phyloP scores from a whole-genome alignment of 2,329 filamentous ascomycete genomes.

The Acrocalymma vagum region DNA sequence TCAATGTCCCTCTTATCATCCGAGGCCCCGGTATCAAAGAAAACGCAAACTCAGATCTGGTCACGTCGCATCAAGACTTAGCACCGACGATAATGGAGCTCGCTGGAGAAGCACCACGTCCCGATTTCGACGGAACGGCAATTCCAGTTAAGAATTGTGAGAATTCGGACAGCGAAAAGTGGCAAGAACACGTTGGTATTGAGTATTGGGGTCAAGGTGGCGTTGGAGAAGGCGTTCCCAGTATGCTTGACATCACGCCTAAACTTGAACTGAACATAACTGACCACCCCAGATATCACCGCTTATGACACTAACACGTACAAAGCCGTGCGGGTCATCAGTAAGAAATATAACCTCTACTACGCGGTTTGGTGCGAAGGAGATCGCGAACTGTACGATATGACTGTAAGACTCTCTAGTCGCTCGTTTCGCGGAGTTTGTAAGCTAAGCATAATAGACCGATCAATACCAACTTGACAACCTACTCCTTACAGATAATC shows the following conservation, averaged over 20 bases:
- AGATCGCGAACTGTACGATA: conserved; percentile 72
- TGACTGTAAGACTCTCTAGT: conserved; percentile 55
- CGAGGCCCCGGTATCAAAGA: conserved; percentile 46
- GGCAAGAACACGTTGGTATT: conserved; percentile 48
- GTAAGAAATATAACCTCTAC: conserved; percentile 65
- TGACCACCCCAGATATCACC: no score
- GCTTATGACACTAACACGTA: conserved; percentile 63
- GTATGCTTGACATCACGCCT: no score
- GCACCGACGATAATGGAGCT: conserved; percentile 48
- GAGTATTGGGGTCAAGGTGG: conserved; percentile 54
- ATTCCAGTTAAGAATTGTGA: conserved; percentile 37
- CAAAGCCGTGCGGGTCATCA: conserved; percentile 66
- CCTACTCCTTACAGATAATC: conserved; percentile 38
- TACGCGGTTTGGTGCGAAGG: conserved; percentile 76
- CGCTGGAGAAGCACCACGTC: conserved; percentile 30
- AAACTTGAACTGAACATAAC: no score
- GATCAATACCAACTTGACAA: conserved; percentile 34
- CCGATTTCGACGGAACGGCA: conserved; percentile 44
- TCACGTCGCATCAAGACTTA: conserved; percentile 51
- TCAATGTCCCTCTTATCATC: conserved; percentile 50
- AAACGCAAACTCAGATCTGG: conserved; percentile 36
- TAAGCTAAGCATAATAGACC: no score
- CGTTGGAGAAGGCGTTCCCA: no score
- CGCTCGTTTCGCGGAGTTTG: conserved; percentile 3
- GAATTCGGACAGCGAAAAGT: conserved; percentile 14